Evolutionary conservation across 805 yeast genomes (phyloP).

Genomic region (Candida nitratophila): DNA sequence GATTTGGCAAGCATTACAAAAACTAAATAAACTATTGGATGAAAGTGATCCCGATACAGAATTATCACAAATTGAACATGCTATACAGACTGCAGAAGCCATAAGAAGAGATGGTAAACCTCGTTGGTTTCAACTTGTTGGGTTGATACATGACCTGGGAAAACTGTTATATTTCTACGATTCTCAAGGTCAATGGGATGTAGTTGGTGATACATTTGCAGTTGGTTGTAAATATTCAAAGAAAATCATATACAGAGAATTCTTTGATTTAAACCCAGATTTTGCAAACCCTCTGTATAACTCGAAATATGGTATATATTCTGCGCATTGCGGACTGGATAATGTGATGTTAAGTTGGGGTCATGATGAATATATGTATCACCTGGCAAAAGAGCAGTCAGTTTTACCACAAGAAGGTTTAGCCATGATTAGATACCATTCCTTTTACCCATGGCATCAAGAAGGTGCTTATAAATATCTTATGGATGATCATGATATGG

Average conservation of each 20-base stretch:
- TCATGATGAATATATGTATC: constrained; percentile 74
- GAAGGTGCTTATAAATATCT: constrained; percentile 59
- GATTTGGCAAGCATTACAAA: constrained; percentile 64
- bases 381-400: constrained; percentile 58
- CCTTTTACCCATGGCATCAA: constrained; percentile 73
- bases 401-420: constrained; percentile 57
- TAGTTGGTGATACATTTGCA: constrained; percentile 73
- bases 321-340: constrained; percentile 57
- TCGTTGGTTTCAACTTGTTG: constrained; percentile 71
- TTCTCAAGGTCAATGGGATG: constrained; percentile 75
- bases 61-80: constrained; percentile 68
- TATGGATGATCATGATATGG: constrained; percentile 56
- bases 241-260: constrained; percentile 53
- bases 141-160: constrained; percentile 66
- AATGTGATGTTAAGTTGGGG: constrained; percentile 75
- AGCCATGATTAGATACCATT: constrained; percentile 71
- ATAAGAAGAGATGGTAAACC: constrained; percentile 62
- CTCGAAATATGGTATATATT: constrained; percentile 60
- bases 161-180: constrained; percentile 63
- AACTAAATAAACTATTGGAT: constrained; percentile 54
- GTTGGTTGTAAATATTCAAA: constrained; percentile 63
- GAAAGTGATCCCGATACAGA: constrained; percentile 75
- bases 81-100: constrained; percentile 70
- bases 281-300: constrained; percentile 55
- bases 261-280: constrained; percentile 56